Percentiles rank a stretch among this genome's conserved stretches.
Evolutionary conservation across 495 filamentous ascomycete genomes (phyloP).

Genomic region (Penicillium coffeae): DNA sequence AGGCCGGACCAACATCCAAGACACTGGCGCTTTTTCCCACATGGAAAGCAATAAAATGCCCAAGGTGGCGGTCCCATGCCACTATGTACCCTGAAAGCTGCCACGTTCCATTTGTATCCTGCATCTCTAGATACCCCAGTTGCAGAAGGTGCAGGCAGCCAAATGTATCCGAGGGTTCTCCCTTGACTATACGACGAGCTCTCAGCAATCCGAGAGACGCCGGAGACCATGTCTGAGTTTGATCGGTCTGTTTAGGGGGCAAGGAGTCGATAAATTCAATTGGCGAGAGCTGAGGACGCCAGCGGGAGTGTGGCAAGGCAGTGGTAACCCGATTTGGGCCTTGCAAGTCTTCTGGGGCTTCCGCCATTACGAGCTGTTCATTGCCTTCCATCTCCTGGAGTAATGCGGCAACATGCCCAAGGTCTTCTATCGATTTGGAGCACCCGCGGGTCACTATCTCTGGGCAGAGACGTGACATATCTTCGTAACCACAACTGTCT

Average conservation of each 20-base stretch:
- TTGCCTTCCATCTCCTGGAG: constrained; percentile 35
- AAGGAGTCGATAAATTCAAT: constrained; percentile 22
- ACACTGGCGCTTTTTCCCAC: constrained; percentile 18
- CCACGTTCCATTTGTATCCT: constrained; percentile 17
- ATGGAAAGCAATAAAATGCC: constrained; percentile 28
- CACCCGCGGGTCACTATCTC: constrained; percentile 29
- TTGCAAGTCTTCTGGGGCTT: constrained; percentile 1
- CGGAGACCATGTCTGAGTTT: constrained; percentile 11
- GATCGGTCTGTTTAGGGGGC: constrained; percentile 8
- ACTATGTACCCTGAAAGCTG: constrained; percentile 34
- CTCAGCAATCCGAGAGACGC: constrained; percentile 31
- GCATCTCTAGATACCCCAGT: constrained; percentile 31
- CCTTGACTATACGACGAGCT: constrained; percentile 16
- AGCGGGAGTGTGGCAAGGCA: constrained; percentile 21
- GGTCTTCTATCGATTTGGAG: constrained; percentile 26
- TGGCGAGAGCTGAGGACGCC: constrained; percentile 29
- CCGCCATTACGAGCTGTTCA: background rate
- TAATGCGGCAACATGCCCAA: constrained; percentile 23
- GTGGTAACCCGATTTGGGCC: background rate
- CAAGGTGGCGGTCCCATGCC: constrained; percentile 34
- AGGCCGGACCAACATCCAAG: constrained; percentile 14
- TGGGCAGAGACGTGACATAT: constrained; percentile 23
- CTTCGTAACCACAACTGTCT: constrained; percentile 24
- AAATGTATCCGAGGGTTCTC: constrained; percentile 10
- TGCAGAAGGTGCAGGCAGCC: constrained; percentile 31